Conservation (phyloP, 768 basidiomycete species). For the Tephrocybe sp. region DNA sequence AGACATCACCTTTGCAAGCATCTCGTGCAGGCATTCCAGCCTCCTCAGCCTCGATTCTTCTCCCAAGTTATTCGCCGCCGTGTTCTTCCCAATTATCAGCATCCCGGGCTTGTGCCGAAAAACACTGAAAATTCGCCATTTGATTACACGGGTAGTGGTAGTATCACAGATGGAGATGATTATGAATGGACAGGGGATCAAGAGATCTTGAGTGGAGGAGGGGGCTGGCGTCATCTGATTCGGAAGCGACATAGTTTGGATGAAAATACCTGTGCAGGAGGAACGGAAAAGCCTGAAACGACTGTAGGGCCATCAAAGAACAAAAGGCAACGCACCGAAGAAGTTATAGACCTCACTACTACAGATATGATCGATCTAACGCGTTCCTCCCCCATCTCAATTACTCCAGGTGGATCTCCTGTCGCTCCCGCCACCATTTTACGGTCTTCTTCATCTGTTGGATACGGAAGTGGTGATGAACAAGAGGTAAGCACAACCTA, state of each 20-base stretch:
- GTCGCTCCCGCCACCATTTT: background rate
- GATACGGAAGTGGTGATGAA: background rate
- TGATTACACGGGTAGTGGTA: background rate
- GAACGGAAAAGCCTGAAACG: background rate
- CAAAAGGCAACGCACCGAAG: background rate
- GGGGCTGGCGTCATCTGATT: background rate
- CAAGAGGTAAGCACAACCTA: background rate
- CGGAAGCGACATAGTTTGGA: background rate
- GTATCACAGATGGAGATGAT: too few relatives aligned
- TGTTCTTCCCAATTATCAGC: too few relatives aligned
- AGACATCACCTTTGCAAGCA: too few relatives aligned
- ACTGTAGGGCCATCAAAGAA: background rate
- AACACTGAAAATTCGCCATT: too few relatives aligned
- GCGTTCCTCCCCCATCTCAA: background rate
- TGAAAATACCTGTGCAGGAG: background rate
- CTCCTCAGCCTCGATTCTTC: too few relatives aligned
- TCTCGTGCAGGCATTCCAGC: too few relatives aligned
- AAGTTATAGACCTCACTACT: background rate
- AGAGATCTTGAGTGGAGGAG: background rate
- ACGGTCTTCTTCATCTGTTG: background rate
- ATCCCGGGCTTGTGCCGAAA: too few relatives aligned
- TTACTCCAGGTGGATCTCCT: background rate
- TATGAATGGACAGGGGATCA: background rate
- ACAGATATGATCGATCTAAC: constrained; percentile 1
- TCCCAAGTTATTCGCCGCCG: too few relatives aligned